Conservation (phyloP, 106 monocot species). For the Dendrobium catenatum region DNA sequence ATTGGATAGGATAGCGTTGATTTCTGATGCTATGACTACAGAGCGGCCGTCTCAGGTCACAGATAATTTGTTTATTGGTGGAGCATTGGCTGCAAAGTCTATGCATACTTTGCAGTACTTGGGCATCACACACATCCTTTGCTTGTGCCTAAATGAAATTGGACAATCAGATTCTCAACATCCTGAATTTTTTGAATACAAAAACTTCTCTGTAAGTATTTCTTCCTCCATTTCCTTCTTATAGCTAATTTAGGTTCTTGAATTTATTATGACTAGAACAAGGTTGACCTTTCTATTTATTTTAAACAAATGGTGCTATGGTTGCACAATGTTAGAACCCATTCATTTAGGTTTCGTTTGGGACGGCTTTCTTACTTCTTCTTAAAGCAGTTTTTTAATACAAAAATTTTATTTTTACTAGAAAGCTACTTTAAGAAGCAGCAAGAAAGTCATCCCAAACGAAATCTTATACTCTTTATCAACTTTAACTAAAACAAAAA, state of each 20-base stretch:
- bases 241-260: not conserved
- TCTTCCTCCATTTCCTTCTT: constrained; percentile 7
- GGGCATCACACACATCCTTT: constrained; percentile 86
- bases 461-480: not conserved
- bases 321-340: too few relatives aligned
- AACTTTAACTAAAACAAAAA: not conserved
- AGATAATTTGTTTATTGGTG: constrained; percentile 75
- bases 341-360: too few relatives aligned
- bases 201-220: constrained; percentile 74
- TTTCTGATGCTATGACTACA: constrained; percentile 79
- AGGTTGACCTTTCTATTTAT: not conserved
- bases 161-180: constrained; percentile 92
- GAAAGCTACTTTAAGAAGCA: too few relatives aligned
- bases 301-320: not conserved
- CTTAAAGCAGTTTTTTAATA: too few relatives aligned
- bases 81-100: constrained; percentile 80
- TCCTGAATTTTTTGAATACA: constrained; percentile 84
- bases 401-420: too few relatives aligned
- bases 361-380: too few relatives aligned
- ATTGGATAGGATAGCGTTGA: constrained; percentile 76
- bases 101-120: constrained; percentile 70
- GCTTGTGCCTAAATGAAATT: constrained; percentile 94
- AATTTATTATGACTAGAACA: not conserved
- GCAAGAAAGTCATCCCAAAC: too few relatives aligned
- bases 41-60: constrained; percentile 73